These are phyloP conservation scores for Raffaelea albimanens DNA, from an alignment of 2,329 filamentous ascomycete genomes.

Conservation along the genomic window DNA sequence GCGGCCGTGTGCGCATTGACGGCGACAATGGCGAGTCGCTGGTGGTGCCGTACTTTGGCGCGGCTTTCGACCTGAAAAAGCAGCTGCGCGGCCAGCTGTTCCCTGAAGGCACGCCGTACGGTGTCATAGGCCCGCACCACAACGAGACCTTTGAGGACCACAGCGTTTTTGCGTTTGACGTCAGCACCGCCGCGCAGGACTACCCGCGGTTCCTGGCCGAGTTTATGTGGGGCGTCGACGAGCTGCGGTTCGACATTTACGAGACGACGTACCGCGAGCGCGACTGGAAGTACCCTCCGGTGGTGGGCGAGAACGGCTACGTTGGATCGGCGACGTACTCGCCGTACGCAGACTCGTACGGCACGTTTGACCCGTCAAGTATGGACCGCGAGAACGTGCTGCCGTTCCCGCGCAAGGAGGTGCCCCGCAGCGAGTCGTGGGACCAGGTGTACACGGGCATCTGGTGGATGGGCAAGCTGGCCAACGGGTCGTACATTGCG, in stretches of 20 bases:
- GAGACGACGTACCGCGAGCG: constrained; percentile 13
- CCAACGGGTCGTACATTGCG: constrained; percentile 21
- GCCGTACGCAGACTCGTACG: constrained; percentile 5
- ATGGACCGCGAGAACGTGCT: background rate
- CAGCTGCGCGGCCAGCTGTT: background rate
- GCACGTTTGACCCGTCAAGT: constrained; percentile 1
- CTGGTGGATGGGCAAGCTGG: constrained; percentile 8
- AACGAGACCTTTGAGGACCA: background rate
- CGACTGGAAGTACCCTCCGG: constrained; percentile 15
- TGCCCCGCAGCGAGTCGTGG: constrained; percentile 6
- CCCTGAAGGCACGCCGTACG: background rate
- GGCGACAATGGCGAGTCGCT: constrained; percentile 21
- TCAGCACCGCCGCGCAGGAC: constrained; percentile 13
- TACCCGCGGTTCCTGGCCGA: constrained; percentile 18
- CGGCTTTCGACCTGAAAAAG: background rate
- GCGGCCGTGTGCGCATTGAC: constrained; percentile 22
- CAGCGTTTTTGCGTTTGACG: background rate
- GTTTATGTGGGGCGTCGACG: constrained; percentile 16
- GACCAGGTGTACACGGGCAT: constrained; percentile 5
- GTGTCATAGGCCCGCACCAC: background rate
- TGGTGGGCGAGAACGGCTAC: constrained; percentile 12
- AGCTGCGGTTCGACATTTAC: constrained; percentile 18
- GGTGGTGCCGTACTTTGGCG: constrained; percentile 22
- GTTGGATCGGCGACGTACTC: constrained; percentile 11
- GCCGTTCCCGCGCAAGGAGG: constrained; percentile 9